A percentile compares a stretch with the other conserved stretches of the same genome.
These are phyloP conservation scores for Lasiodiplodia citricola DNA, from an alignment of 2,329 filamentous ascomycete species.

Conservation along the genomic window DNA sequence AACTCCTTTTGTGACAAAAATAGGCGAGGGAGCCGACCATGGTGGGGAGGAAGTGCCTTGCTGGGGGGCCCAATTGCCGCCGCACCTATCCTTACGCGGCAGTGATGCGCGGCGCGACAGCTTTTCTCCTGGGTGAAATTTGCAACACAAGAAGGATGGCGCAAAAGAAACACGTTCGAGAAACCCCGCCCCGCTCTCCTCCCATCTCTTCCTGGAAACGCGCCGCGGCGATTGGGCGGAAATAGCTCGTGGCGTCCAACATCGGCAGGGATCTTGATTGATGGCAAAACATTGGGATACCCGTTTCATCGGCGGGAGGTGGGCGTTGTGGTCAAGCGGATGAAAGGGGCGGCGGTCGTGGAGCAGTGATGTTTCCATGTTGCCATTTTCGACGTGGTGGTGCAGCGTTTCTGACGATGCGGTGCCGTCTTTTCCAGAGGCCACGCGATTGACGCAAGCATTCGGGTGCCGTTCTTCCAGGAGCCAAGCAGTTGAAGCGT, in stretches of 20 bases:
- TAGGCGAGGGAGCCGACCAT: slow-evolving; percentile 32
- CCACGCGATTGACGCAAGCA: not conserved
- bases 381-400: not conserved
- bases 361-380: not conserved
- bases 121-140: slow-evolving; percentile 13
- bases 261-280: not conserved
- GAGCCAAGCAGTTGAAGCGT: not conserved
- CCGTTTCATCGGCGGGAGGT: slow-evolving; percentile 6
- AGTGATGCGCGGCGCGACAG: not conserved
- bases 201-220: not conserved
- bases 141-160: not conserved
- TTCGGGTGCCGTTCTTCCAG: not conserved
- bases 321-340: not conserved
- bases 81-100: slow-evolving; percentile 9
- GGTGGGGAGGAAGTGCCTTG: not conserved
- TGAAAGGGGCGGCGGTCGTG: not conserved
- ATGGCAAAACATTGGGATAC: not conserved
- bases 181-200: not conserved
- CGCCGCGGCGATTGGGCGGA: not conserved
- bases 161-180: slow-evolving; percentile 7
- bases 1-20: slow-evolving; percentile 38
- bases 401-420: not conserved
- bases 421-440: not conserved
- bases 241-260: not conserved
- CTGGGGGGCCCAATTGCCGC: not conserved